Conservation (phyloP, 1,284 basidiomycete genomes). For the Schizophyllum amplum region DNA sequence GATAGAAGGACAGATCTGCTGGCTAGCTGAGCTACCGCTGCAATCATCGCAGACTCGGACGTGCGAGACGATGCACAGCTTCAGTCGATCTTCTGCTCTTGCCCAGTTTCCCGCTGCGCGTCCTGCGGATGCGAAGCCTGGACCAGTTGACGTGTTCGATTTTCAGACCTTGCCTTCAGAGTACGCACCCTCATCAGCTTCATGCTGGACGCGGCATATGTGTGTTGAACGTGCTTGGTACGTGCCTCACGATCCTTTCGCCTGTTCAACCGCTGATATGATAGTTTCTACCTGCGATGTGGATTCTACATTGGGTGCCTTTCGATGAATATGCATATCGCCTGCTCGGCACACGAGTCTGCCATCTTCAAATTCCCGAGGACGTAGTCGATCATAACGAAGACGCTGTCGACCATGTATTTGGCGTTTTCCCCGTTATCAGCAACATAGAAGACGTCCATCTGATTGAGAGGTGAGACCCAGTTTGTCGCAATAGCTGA, state of each 20-base stretch:
- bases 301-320: neutral
- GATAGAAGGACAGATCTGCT: too few relatives aligned
- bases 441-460: neutral
- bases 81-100: too few relatives aligned
- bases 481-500: neutral
- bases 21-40: too few relatives aligned
- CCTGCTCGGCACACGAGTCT: neutral
- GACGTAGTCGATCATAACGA: neutral
- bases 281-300: neutral
- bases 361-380: neutral
- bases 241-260: neutral
- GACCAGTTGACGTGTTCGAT: too few relatives aligned
- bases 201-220: too few relatives aligned
- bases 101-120: too few relatives aligned
- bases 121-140: too few relatives aligned
- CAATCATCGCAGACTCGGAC: too few relatives aligned
- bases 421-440: neutral
- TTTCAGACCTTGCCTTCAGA: too few relatives aligned
- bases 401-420: neutral
- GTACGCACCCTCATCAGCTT: too few relatives aligned
- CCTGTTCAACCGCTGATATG: neutral
- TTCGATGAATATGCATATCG: neutral
- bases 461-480: neutral
- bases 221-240: too few relatives aligned
- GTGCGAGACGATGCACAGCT: too few relatives aligned